Evolutionary conservation across 345 rosid genomes (phyloP), one percentile per base, ranked within the genome.

Genomic region (Sisymbrium altissimum): DNA sequence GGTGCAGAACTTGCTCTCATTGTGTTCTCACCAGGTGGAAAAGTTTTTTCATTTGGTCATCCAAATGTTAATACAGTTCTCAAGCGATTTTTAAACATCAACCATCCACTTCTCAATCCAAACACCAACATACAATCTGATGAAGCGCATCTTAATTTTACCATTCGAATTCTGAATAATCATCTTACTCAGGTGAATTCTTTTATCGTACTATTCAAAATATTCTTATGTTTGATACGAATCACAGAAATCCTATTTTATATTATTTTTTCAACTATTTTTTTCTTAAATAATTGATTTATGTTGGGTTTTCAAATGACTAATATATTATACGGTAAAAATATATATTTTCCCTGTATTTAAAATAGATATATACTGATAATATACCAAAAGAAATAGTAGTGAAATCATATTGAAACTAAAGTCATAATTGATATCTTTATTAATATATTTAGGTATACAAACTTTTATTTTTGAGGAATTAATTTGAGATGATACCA

Each of bases 11-110:
- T 78, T 2, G 66, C 52, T 8, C 14, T 67, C 5, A 45, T 78
- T 54, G 59, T 78, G 9, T 72, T 58, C 0, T 78, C 77, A 9
- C 72, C 80, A 0, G 38, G 72, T 48, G 14, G 56, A 15, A 89
- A 89, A 78, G 76, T 80, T 6, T 87, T 81, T 73, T 84, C 89
- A 43, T 89, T 87, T 25, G 91, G 89, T 5, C 85, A 88, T 69
- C 87, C 87, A 6, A 49, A 68, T 8, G 88, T 85, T 10, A 83
- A 89, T 3, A 48, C 80, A 7, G 36, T 83, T 1, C 12, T 86
- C 0, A 66, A 83, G 1, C 80, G 79, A 0, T 91, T 79, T 48
- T 69, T 85, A 18, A 53, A 66, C 55, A 64, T 66, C 6, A 75
- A 43, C 19, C 67, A 35, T 18, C 55, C 38, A 43, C 27, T 46